A percentile compares a stretch with the other conserved stretches of the same genome.
These are phyloP conservation scores for Colletotrichum tofieldiae DNA, from an alignment of 2,329 filamentous ascomycete genomes.

Conservation along the genomic window DNA sequence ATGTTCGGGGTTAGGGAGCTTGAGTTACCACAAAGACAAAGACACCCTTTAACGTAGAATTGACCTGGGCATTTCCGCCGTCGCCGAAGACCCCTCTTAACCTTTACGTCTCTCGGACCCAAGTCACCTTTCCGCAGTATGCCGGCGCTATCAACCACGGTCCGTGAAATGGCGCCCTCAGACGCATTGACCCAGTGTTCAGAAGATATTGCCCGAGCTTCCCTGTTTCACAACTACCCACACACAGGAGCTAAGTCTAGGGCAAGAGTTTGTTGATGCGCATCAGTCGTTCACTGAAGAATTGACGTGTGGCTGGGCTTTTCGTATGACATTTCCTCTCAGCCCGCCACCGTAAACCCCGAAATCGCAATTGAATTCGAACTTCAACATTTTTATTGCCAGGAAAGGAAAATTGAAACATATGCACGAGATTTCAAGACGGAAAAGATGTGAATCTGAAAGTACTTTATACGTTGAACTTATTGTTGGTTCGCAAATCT, in stretches of 20 bases:
- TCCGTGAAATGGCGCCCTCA: neutral
- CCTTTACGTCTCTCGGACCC: neutral
- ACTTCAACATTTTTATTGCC: neutral
- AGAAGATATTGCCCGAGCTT: neutral
- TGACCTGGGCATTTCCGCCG: neutral
- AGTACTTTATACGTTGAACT: neutral
- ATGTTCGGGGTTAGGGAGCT: neutral
- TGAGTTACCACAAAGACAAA: neutral
- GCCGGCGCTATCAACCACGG: neutral
- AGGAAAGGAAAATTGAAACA: neutral
- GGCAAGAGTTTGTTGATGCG: neutral
- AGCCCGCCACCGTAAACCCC: neutral
- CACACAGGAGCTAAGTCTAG: neutral
- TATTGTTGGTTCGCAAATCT: neutral
- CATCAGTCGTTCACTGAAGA: neutral
- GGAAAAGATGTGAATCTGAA: neutral
- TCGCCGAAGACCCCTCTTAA: neutral
- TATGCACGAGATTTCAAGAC: neutral
- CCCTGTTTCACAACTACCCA: neutral
- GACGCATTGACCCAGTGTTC: conserved; percentile 5
- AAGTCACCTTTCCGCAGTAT: neutral
- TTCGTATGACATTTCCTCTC: neutral
- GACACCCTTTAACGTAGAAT: neutral
- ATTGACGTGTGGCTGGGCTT: neutral
- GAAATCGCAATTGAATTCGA: neutral